phyloP scores from a whole-genome alignment of 1,284 basidiomycete species.

The Fomitopsis betulina region DNA sequence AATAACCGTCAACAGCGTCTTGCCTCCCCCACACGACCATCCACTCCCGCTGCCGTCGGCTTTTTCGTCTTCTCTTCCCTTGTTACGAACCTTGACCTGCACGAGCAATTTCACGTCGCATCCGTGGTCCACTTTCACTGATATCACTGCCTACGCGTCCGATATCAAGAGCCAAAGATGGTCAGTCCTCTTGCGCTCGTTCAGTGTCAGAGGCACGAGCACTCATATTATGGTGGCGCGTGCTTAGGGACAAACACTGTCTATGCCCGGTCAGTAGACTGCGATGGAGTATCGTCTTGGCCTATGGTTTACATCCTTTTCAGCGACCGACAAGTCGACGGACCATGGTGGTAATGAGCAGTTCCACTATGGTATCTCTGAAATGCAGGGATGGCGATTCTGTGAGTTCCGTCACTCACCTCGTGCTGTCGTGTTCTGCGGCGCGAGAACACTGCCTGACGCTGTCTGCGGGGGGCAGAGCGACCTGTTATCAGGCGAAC shows the following conservation, averaged over 20 bases:
- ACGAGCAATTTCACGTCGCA: not conserved
- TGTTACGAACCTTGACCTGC: not conserved
- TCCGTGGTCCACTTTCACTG: not conserved
- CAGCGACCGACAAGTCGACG: conserved; percentile 85
- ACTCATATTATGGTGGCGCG: not conserved
- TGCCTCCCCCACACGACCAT: conserved; percentile 24
- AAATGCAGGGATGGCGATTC: conserved; percentile 99
- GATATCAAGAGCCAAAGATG: conserved; percentile 10
- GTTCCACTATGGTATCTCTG: conserved; percentile 81
- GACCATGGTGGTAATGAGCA: conserved; percentile 76
- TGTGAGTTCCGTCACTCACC: conserved; percentile 51
- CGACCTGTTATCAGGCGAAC: conserved; percentile 2
- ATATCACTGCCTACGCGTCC: not conserved
- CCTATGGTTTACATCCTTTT: not conserved
- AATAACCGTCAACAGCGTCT: conserved; percentile 23
- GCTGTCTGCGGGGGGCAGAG: conserved; percentile 3
- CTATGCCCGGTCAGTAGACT: conserved; percentile 53
- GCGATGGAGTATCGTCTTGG: not conserved
- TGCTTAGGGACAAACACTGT: conserved; percentile 68
- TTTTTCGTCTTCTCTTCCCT: not conserved
- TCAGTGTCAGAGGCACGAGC: not conserved
- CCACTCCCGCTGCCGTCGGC: conserved; percentile 1
- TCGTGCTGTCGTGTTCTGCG: conserved; percentile 67
- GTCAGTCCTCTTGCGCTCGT: conserved; percentile 5
- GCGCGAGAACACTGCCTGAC: not conserved